Evolutionary conservation across 2,329 filamentous ascomycete species (phyloP).

Genomic region (Leptographium lundbergii): DNA sequence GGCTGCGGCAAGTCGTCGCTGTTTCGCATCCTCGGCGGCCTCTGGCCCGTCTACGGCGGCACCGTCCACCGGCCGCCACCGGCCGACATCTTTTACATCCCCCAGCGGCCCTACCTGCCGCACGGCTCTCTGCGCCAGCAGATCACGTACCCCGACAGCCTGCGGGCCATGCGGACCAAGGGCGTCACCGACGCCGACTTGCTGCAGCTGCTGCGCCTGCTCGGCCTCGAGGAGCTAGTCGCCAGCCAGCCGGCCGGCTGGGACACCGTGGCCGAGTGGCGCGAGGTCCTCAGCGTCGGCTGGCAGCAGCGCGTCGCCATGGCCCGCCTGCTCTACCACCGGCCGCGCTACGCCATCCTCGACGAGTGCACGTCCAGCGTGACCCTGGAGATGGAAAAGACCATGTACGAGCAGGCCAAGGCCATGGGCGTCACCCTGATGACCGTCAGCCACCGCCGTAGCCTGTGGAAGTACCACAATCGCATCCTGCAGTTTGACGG

Average conservation of each 20-base stretch:
- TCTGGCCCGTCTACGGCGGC: constrained; percentile 97
- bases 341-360: constrained; percentile 83
- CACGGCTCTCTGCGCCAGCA: constrained; percentile 89
- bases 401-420: constrained; percentile 98
- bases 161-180: constrained; percentile 77
- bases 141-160: constrained; percentile 86
- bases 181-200: constrained; percentile 74
- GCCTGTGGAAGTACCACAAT: constrained; percentile 92
- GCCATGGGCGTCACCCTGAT: constrained; percentile 83
- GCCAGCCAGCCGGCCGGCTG: constrained; percentile 61
- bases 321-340: constrained; percentile 89
- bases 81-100: constrained; percentile 94
- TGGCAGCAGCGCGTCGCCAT: constrained; percentile 94
- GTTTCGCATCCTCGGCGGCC: constrained; percentile 87
- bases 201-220: constrained; percentile 58
- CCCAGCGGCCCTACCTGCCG: constrained; percentile 86
- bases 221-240: constrained; percentile 75
- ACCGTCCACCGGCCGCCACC: constrained; percentile 85
- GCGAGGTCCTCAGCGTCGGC: constrained; percentile 82
- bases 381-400: constrained; percentile 86
- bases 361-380: constrained; percentile 94
- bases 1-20: constrained; percentile 94
- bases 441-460: constrained; percentile 86
- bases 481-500: constrained; percentile 95
- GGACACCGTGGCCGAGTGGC: constrained; percentile 94